Conservation (phyloP, 148 eudicot species). For the Selenicereus undatus region DNA sequence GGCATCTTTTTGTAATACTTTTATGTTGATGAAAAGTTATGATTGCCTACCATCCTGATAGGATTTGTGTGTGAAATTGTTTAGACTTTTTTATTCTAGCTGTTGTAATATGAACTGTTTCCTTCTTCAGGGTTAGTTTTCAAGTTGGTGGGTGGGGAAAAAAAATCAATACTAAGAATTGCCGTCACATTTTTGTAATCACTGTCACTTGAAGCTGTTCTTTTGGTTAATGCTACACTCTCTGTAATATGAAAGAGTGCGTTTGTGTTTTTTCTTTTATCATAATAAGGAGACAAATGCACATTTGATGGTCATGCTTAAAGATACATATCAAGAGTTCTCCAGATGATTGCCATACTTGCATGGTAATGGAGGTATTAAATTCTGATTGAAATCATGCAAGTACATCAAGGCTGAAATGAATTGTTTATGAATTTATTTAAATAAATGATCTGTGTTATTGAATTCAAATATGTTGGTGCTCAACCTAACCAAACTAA, state of each 20-base stretch:
- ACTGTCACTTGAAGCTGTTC: not conserved
- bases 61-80: not conserved
- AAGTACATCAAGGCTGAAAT: not conserved
- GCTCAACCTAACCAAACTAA: not conserved
- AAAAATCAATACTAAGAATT: not conserved
- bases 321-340: not conserved
- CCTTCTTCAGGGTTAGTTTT: not conserved
- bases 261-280: not conserved
- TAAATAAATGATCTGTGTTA: not conserved
- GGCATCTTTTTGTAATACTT: not conserved
- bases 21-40: not conserved
- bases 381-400: not conserved
- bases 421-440: not conserved
- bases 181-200: not conserved
- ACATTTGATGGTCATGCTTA: not conserved
- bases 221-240: not conserved
- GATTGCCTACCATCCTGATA: not conserved
- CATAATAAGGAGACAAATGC: not conserved
- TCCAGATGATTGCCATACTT: not conserved
- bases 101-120: not conserved
- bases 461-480: not conserved
- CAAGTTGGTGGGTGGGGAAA: not conserved
- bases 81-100: not conserved
- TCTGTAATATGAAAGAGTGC: not conserved
- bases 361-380: not conserved